These are phyloP conservation scores for Naganishia antarctica DNA, from an alignment of 768 basidiomycete genomes.

Conservation along the genomic window DNA sequence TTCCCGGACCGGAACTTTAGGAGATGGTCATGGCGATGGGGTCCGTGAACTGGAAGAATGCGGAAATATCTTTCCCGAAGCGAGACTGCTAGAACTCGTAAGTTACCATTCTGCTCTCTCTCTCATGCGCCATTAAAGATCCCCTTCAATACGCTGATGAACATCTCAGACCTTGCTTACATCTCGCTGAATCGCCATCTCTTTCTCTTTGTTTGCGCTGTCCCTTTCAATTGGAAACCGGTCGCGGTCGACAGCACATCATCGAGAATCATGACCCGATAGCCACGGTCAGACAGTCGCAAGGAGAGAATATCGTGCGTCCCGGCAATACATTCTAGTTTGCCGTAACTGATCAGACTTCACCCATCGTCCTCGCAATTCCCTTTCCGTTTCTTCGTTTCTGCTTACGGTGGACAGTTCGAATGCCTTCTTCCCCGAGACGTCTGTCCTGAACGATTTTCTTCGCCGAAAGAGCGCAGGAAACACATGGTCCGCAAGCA, in stretches of 20 bases:
- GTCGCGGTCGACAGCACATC: too few species aligned
- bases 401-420: too few species aligned
- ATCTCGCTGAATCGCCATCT: slow-evolving; percentile 8
- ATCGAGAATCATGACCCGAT: slow-evolving; percentile 79
- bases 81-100: slow-evolving; percentile 70
- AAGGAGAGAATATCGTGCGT: slow-evolving; percentile 79
- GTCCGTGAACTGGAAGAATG: slow-evolving; percentile 51
- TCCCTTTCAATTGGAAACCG: too few species aligned
- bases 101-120: slow-evolving; percentile 46
- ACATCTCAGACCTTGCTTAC: background rate
- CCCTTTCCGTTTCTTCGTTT: too few species aligned
- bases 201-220: background rate
- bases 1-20: background rate
- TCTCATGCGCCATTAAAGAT: background rate
- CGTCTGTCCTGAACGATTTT: slow-evolving; percentile 59
- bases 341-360: too few species aligned
- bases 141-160: background rate
- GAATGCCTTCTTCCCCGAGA: slow-evolving; percentile 62
- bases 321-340: too few species aligned
- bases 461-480: slow-evolving; percentile 68
- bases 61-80: slow-evolving; percentile 81
- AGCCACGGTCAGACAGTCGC: slow-evolving; percentile 66
- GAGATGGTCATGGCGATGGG: background rate
- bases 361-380: too few species aligned
- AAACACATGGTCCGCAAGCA: slow-evolving; percentile 77